phyloP scores from a whole-genome alignment of 2,329 filamentous ascomycete genomes.

The Microdochium trichocladiopsis region DNA sequence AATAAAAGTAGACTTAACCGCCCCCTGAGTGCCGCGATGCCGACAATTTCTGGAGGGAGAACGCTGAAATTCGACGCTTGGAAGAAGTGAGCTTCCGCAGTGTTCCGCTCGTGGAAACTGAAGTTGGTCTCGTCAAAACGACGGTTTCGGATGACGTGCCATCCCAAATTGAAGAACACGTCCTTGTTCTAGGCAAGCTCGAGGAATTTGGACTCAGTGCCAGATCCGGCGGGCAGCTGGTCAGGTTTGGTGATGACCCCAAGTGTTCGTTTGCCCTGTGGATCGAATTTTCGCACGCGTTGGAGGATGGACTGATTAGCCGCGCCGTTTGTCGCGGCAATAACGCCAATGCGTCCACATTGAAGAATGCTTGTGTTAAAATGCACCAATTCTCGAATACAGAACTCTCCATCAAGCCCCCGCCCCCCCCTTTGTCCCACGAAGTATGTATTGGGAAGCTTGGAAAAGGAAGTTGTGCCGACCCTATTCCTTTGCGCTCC shows the following conservation, averaged over 20 bases:
- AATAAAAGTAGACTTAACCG: too few relatives aligned
- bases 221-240: too few relatives aligned
- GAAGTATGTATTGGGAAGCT: too few relatives aligned
- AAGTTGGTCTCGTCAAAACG: too few relatives aligned
- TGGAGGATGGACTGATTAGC: slow-evolving; percentile 31
- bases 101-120: too few relatives aligned
- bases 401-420: neutral
- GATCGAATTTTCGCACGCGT: slow-evolving; percentile 25
- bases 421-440: too few relatives aligned
- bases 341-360: neutral
- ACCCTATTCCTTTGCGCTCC: neutral
- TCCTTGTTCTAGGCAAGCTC: slow-evolving; percentile 35
- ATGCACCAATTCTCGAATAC: neutral
- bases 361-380: neutral
- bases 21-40: too few relatives aligned
- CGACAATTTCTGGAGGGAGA: too few relatives aligned
- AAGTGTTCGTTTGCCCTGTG: slow-evolving; percentile 25
- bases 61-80: too few relatives aligned
- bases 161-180: slow-evolving; percentile 33
- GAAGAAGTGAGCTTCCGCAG: too few relatives aligned
- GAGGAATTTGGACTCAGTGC: too few relatives aligned
- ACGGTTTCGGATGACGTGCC: slow-evolving; percentile 38
- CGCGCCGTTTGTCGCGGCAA: slow-evolving; percentile 29
- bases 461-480: too few relatives aligned
- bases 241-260: slow-evolving; percentile 40